phyloP scores from a whole-genome alignment of 2,329 filamentous ascomycete species.

The Lachnellula suecica region DNA sequence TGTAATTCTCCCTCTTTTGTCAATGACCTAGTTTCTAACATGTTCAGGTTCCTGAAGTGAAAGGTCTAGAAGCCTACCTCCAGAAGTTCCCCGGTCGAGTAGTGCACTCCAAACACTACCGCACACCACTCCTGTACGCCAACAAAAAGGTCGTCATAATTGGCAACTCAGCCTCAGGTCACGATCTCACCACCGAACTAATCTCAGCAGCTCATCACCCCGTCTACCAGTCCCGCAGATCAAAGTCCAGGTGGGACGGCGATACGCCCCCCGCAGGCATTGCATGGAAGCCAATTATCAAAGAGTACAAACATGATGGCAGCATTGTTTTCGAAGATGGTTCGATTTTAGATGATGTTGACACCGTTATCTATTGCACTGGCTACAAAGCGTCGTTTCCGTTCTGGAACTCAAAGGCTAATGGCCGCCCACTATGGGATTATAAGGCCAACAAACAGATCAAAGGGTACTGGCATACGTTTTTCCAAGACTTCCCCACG shows the following conservation, averaged over 20 bases:
- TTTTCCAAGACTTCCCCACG: slow-evolving; percentile 46
- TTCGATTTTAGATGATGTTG: slow-evolving; percentile 61
- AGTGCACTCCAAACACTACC: slow-evolving; percentile 77
- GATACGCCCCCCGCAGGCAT: slow-evolving; percentile 45
- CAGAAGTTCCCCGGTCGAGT: slow-evolving; percentile 57
- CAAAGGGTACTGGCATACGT: slow-evolving; percentile 51
- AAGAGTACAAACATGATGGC: slow-evolving; percentile 41
- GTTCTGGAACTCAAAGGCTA: slow-evolving; percentile 53
- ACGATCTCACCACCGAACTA: slow-evolving; percentile 74
- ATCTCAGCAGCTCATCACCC: slow-evolving; percentile 38
- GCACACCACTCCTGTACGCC: slow-evolving; percentile 59
- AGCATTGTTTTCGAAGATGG: slow-evolving; percentile 61
- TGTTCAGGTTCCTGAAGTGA: slow-evolving; percentile 53
- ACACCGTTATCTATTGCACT: slow-evolving; percentile 80
- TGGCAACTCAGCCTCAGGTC: slow-evolving; percentile 79
- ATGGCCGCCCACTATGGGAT: slow-evolving; percentile 49
- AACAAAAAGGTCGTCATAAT: slow-evolving; percentile 76
- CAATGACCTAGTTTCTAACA: background rate
- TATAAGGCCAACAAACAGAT: slow-evolving; percentile 45
- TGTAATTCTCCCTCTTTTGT: slow-evolving; percentile 35
- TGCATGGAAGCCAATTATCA: slow-evolving; percentile 53
- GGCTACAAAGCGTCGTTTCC: slow-evolving; percentile 84
- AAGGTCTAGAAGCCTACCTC: slow-evolving; percentile 58
- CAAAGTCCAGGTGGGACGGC: slow-evolving; percentile 50
- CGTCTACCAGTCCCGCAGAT: slow-evolving; percentile 52